Percentiles rank a stretch among this genome's conserved stretches.
phyloP scores from a whole-genome alignment of 805 yeast species.

The Suhomyces kilbournensis region DNA sequence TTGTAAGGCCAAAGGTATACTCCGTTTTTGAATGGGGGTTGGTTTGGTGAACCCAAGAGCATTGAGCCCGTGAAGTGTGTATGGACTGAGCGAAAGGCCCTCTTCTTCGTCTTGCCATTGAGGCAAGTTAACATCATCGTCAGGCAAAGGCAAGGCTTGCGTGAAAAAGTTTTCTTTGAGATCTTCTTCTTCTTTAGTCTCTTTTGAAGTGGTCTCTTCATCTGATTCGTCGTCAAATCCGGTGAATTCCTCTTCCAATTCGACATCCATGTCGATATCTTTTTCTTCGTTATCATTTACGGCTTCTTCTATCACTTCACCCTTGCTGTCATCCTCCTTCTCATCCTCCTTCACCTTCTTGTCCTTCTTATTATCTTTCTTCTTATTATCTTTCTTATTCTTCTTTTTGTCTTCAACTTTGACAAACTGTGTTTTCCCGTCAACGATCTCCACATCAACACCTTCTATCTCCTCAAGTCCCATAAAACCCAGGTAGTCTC shows the following conservation, averaged over 20 bases:
- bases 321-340: constrained; percentile 1
- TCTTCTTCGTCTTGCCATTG: constrained; percentile 54
- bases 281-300: constrained; percentile 11
- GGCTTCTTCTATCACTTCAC: constrained; percentile 18
- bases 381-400: constrained; percentile 11
- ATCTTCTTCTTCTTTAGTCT: constrained; percentile 10
- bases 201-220: constrained; percentile 5
- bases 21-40: constrained; percentile 75
- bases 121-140: constrained; percentile 49
- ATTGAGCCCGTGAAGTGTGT: constrained; percentile 60
- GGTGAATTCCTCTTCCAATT: constrained; percentile 26
- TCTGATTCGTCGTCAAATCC: constrained; percentile 22
- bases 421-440: constrained; percentile 63
- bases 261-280: constrained; percentile 19
- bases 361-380: constrained; percentile 6
- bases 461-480: constrained; percentile 95
- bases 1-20: constrained; percentile 70
- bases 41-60: constrained; percentile 62
- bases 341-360: constrained; percentile 4
- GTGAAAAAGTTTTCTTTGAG: constrained; percentile 31
- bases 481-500: constrained; percentile 85
- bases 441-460: constrained; percentile 71
- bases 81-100: constrained; percentile 45
- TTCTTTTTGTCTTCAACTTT: constrained; percentile 35
- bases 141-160: constrained; percentile 29